phyloP scores from a whole-genome alignment of 345 rosid genomes.

The Salix viminalis region DNA sequence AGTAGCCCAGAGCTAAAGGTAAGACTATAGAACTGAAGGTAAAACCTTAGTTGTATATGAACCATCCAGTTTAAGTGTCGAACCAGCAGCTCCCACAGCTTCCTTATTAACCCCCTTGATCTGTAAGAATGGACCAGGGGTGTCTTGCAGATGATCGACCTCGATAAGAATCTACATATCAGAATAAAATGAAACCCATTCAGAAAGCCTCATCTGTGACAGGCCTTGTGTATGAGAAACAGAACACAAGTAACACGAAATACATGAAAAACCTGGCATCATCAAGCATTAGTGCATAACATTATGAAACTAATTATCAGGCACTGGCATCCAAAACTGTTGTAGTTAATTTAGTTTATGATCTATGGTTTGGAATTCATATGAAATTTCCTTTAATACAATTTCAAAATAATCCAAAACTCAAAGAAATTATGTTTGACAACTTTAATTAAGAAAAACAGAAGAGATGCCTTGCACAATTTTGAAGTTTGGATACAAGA shows the following conservation, averaged over 20 bases:
- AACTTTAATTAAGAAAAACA: not conserved
- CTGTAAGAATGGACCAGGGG: constrained; percentile 74
- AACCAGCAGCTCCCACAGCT: constrained; percentile 90
- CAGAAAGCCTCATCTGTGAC: not conserved
- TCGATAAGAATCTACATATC: constrained; percentile 70
- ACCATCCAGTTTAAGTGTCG: constrained; percentile 75
- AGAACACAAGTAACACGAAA: constrained; percentile 1
- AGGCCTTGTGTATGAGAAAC: not conserved
- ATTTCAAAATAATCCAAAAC: not conserved
- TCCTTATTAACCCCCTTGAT: constrained; percentile 96
- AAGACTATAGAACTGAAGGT: not conserved
- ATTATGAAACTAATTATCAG: not conserved
- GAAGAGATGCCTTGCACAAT: not conserved
- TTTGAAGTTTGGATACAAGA: not conserved
- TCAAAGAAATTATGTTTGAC: not conserved
- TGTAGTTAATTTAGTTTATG: not conserved
- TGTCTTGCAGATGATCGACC: constrained; percentile 92
- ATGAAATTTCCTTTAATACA: not conserved
- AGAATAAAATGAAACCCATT: constrained; percentile 6
- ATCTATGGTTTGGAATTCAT: not conserved
- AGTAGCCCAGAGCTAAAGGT: not conserved
- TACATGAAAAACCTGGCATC: not conserved
- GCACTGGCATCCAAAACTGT: not conserved
- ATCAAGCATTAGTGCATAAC: not conserved
- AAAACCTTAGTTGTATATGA: constrained; percentile 95